Percentiles rank a stretch among this genome's conserved stretches.
These are phyloP conservation scores for Globisporangium middletonii DNA, from an alignment of 352 stramenopile species.

Conservation along the genomic window DNA sequence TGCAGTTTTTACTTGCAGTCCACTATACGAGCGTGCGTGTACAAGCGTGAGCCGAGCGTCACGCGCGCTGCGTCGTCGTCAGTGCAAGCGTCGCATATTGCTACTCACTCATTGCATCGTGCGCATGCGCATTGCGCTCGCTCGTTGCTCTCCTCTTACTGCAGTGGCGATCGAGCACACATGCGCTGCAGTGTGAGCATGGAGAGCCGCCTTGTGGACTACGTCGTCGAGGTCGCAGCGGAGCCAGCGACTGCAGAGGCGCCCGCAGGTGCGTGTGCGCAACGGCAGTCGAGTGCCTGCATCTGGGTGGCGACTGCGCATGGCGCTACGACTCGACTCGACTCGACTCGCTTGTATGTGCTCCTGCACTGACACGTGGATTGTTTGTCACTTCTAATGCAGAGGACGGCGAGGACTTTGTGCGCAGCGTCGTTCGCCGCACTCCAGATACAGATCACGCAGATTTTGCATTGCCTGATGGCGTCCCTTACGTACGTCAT, in stretches of 20 bases:
- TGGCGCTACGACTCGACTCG: not conserved
- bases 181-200: not conserved
- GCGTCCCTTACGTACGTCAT: constrained; percentile 54
- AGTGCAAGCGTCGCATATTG: not conserved
- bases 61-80: not conserved
- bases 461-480: constrained; percentile 63
- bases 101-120: not conserved
- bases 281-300: not conserved
- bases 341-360: not conserved
- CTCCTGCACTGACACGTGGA: not conserved
- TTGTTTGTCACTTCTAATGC: not conserved
- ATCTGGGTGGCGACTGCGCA: not conserved
- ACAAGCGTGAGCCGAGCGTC: not conserved
- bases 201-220: constrained; percentile 51
- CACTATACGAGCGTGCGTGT: not conserved
- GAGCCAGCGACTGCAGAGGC: constrained; percentile 16
- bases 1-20: not conserved
- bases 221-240: constrained; percentile 67
- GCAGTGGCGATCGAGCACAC: no score
- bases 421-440: constrained; percentile 34
- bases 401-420: constrained; percentile 31
- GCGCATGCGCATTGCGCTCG: not conserved
- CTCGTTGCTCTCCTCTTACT: no score
- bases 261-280: not conserved
- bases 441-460: constrained; percentile 39